These are phyloP conservation scores for Oryza nivara DNA, from an alignment of 176 grass and related monocot genomes.

Conservation along the genomic window DNA sequence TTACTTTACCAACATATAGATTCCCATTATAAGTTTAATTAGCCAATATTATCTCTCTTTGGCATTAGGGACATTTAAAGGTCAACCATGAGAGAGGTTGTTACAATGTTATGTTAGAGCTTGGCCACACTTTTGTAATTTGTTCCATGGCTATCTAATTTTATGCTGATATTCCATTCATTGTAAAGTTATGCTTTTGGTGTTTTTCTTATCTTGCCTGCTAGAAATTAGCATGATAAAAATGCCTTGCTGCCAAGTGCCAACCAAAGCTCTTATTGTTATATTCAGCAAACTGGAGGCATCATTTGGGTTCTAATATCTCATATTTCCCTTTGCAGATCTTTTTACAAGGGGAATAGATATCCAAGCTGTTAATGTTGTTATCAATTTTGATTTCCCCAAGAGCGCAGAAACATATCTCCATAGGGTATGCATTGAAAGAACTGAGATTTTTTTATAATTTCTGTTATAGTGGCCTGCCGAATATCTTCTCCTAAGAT, in stretches of 20 bases:
- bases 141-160: neutral
- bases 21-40: neutral
- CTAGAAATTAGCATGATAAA: neutral
- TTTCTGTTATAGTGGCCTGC: neutral
- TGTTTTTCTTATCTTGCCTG: neutral
- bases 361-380: slow-evolving; percentile 99
- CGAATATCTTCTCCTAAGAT: slow-evolving; percentile 17
- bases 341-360: slow-evolving; percentile 97
- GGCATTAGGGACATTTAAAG: neutral
- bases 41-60: neutral
- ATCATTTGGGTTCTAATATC: slow-evolving; percentile 29
- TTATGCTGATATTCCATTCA: neutral
- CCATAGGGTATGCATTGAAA: slow-evolving; percentile 74
- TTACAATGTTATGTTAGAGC: neutral
- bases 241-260: neutral
- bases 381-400: slow-evolving; percentile 99
- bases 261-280: slow-evolving; percentile 9
- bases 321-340: slow-evolving; percentile 54
- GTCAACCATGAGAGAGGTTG: neutral
- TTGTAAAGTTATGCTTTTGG: neutral
- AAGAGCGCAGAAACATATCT: slow-evolving; percentile 93
- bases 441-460: slow-evolving; percentile 5
- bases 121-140: neutral
- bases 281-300: neutral
- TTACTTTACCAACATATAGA: neutral